phyloP scores from a whole-genome alignment of 2,329 filamentous ascomycete species.

The Pseudopyricularia javanii region DNA sequence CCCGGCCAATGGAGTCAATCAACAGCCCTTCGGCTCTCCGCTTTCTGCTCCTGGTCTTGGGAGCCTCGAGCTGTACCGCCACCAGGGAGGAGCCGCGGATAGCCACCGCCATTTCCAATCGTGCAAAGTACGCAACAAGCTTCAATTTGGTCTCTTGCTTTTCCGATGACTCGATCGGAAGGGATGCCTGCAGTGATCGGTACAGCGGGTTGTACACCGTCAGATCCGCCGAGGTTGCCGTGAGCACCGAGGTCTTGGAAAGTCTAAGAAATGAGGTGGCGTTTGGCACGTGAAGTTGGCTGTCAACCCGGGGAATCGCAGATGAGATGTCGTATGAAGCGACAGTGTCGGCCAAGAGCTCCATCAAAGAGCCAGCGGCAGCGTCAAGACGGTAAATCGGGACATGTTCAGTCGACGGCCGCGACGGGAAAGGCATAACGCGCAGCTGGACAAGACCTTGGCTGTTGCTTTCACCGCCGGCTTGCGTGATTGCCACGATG shows the following conservation, averaged over 20 bases:
- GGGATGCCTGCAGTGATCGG: slow-evolving; percentile 42
- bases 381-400: slow-evolving; percentile 44
- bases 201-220: slow-evolving; percentile 60
- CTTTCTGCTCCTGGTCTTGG: slow-evolving; percentile 40
- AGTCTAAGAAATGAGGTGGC: slow-evolving; percentile 53
- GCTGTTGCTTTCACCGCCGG: slow-evolving; percentile 1
- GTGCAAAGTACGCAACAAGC: slow-evolving; percentile 50
- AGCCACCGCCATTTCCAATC: slow-evolving; percentile 53
- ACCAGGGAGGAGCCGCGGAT: slow-evolving; percentile 52
- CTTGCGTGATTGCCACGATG: slow-evolving; percentile 15
- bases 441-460: slow-evolving; percentile 9
- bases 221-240: slow-evolving; percentile 42
- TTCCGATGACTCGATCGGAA: slow-evolving; percentile 27
- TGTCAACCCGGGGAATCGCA: slow-evolving; percentile 47
- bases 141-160: slow-evolving; percentile 22
- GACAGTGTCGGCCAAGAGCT: slow-evolving; percentile 40
- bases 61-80: slow-evolving; percentile 56
- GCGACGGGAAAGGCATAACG: slow-evolving; percentile 1
- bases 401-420: not conserved
- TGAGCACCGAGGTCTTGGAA: slow-evolving; percentile 53
- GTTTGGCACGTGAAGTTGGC: slow-evolving; percentile 35
- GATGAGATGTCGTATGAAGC: slow-evolving; percentile 52
- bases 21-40: slow-evolving; percentile 48
- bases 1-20: slow-evolving; percentile 63
- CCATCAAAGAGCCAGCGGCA: slow-evolving; percentile 50